Percentiles rank a stretch among this genome's conserved stretches.
These are phyloP conservation scores for Xylariaceae sp. DNA, from an alignment of 2,329 filamentous ascomycete species.

Conservation along the genomic window DNA sequence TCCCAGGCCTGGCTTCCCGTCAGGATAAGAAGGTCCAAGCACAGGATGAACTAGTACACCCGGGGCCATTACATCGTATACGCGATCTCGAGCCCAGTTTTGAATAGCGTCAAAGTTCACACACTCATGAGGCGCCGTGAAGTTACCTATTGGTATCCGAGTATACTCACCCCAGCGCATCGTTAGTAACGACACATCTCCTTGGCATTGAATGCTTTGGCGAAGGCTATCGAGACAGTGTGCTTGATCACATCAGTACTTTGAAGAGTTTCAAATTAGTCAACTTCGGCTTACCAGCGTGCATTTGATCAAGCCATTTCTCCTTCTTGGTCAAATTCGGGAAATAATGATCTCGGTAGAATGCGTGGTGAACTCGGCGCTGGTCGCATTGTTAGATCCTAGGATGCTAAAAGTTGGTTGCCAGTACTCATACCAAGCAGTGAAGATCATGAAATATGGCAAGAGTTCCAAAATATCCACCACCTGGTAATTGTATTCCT, in stretches of 20 bases:
- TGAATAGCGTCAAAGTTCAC: slow-evolving; percentile 2
- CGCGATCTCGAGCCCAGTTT: background rate
- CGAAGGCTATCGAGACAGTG: slow-evolving; percentile 6
- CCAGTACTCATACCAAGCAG: background rate
- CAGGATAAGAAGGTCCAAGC: background rate
- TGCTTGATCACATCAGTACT: no score
- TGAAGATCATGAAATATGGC: background rate
- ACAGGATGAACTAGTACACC: background rate
- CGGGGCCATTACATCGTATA: background rate
- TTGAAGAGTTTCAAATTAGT: no score
- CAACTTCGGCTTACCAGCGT: no score
- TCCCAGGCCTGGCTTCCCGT: background rate
- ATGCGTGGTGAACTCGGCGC: background rate
- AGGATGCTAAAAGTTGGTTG: no score
- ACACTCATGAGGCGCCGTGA: slow-evolving; percentile 5
- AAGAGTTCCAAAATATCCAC: background rate
- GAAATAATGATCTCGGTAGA: background rate
- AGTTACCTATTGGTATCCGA: background rate
- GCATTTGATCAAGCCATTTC: background rate
- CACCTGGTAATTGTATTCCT: background rate
- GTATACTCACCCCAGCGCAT: slow-evolving; percentile 1
- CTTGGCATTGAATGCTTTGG: slow-evolving; percentile 5
- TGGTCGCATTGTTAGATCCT: no score
- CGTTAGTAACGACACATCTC: slow-evolving; percentile 2
- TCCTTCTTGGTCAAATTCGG: background rate